A percentile compares a stretch with the other conserved stretches of the same genome.
Conservation (phyloP, 2,329 filamentous ascomycete genomes). For the Alternaria arbusti region DNA sequence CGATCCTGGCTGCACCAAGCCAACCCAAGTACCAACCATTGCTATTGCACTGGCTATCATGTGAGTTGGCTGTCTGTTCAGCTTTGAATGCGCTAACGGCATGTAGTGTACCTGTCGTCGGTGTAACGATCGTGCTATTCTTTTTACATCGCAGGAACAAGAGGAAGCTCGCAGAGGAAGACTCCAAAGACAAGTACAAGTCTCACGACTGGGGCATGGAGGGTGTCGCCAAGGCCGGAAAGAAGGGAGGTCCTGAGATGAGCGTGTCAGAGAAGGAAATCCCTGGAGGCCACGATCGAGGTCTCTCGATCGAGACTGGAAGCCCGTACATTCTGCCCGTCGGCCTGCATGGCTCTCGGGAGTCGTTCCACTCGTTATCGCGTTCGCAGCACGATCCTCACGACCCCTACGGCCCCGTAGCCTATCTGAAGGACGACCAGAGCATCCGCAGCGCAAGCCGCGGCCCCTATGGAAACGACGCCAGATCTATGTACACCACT, state of each 20-base stretch:
- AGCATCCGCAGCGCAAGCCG: constrained; percentile 44
- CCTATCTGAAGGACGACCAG: constrained; percentile 59
- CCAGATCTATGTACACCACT: constrained; percentile 59
- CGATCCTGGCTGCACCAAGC: constrained; percentile 45
- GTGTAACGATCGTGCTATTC: constrained; percentile 70
- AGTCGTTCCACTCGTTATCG: constrained; percentile 86
- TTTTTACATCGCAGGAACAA: constrained; percentile 81
- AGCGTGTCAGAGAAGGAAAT: constrained; percentile 62
- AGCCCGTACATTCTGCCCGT: constrained; percentile 95
- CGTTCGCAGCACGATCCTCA: constrained; percentile 75
- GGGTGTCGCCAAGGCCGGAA: constrained; percentile 47
- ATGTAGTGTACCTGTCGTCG: constrained; percentile 74
- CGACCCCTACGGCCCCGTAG: constrained; percentile 79
- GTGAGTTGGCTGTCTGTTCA: constrained; percentile 27
- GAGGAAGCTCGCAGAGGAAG: constrained; percentile 75
- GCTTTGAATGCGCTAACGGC: constrained; percentile 28
- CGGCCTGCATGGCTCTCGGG: constrained; percentile 75
- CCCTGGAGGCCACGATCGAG: constrained; percentile 50
- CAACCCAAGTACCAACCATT: constrained; percentile 39
- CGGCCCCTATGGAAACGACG: constrained; percentile 41
- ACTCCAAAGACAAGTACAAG: constrained; percentile 84
- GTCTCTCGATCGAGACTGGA: constrained; percentile 68
- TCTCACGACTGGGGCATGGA: constrained; percentile 92
- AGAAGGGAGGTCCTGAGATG: constrained; percentile 56
- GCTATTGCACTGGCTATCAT: constrained; percentile 43